Evolutionary conservation across 257 asterid genomes (phyloP).

Genomic region (Orobanche coerulescens): DNA sequence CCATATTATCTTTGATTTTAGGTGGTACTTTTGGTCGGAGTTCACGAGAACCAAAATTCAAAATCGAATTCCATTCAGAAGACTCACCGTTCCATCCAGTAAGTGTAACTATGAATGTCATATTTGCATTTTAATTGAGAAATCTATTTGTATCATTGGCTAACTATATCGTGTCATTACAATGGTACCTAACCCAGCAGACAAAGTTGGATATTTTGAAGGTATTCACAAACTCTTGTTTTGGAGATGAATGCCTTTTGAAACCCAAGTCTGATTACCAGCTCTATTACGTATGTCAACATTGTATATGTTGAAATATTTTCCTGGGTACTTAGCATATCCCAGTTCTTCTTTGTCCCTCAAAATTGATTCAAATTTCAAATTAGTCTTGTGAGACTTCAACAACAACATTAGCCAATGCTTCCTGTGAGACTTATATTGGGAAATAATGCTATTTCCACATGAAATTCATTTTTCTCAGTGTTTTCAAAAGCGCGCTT

Average conservation of each 20-base stretch:
- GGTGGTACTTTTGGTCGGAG: constrained; percentile 71
- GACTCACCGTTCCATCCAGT: constrained; percentile 77
- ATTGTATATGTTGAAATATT: background rate
- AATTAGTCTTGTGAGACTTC: background rate
- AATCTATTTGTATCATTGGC: background rate
- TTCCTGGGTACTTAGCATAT: background rate
- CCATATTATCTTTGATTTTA: constrained; percentile 21
- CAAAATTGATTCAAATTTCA: background rate
- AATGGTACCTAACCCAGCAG: constrained; percentile 2
- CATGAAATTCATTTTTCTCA: background rate
- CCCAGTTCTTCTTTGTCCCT: background rate
- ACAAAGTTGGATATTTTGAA: background rate
- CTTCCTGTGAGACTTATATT: background rate
- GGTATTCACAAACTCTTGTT: background rate
- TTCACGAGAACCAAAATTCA: constrained; percentile 86
- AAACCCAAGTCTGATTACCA: background rate
- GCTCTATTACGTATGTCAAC: background rate
- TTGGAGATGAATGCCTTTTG: background rate
- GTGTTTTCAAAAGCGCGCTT: no score
- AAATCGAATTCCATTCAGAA: constrained; percentile 73
- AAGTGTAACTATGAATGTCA: constrained; percentile 28
- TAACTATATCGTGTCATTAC: constrained; percentile 6
- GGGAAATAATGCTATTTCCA: background rate
- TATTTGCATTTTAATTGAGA: constrained; percentile 5
- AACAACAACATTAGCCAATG: no score